Conservation (phyloP, 2,329 filamentous ascomycete species). For the Stemphylium vesicarium region DNA sequence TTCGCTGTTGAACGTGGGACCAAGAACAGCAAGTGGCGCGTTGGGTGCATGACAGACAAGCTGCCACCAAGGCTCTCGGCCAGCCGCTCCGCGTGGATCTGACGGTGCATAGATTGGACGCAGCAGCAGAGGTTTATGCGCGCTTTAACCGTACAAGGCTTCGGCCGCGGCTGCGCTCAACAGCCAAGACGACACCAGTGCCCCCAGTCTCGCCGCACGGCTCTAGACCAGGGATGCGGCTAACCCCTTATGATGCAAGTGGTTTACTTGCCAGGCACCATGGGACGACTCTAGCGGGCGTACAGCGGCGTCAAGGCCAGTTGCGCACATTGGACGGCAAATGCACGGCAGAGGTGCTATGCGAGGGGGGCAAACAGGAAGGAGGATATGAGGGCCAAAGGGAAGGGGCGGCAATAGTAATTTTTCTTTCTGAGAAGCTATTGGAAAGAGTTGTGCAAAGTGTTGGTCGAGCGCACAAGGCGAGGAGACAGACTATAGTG, state of each 20-base stretch:
- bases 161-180: conserved; percentile 14
- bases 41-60: conserved; percentile 25
- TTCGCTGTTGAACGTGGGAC: conserved; percentile 7
- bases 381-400: too few species aligned
- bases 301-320: conserved; percentile 20
- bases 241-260: conserved; percentile 15
- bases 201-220: conserved; percentile 18
- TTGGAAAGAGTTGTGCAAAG: not conserved
- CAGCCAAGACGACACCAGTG: conserved; percentile 25
- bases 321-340: not conserved
- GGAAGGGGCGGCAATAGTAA: not conserved
- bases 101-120: conserved; percentile 7
- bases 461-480: conserved; percentile 3
- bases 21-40: conserved; percentile 22
- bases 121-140: conserved; percentile 5
- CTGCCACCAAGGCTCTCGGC: conserved; percentile 24
- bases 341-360: not conserved
- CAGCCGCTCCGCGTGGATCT: conserved; percentile 24
- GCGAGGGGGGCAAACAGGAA: not conserved
- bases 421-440: not conserved
- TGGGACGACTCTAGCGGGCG: conserved; percentile 11
- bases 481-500: conserved; percentile 1
- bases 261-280: conserved; percentile 21
- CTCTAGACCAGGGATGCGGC: conserved; percentile 19
- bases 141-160: conserved; percentile 15